Conservation (phyloP, 306 rosid species). For the Sphenostylis stenocarpa region DNA sequence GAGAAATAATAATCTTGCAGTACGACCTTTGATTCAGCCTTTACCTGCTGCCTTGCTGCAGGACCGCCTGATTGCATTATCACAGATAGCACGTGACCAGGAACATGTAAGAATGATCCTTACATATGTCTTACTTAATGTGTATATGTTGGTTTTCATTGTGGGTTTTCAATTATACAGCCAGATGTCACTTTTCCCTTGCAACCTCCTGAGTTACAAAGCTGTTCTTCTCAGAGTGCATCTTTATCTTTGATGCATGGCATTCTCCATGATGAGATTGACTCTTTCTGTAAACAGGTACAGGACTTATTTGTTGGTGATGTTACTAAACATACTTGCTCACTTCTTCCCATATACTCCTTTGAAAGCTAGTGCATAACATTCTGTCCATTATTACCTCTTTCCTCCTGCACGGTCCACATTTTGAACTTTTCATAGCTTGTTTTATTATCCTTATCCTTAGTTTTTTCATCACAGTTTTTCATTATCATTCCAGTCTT, state of each 20-base stretch:
- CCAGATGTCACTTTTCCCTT: constrained; percentile 86
- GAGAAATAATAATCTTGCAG: constrained; percentile 75
- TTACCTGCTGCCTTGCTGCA: constrained; percentile 81
- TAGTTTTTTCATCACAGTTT: not conserved
- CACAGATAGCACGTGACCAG: constrained; percentile 90
- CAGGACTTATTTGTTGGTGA: not conserved
- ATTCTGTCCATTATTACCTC: not conserved
- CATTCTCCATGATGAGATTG: constrained; percentile 81
- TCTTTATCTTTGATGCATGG: constrained; percentile 69
- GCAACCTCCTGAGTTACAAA: constrained; percentile 69
- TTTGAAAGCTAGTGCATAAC: constrained; percentile 20
- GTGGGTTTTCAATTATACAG: constrained; percentile 52
- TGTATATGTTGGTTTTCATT: constrained; percentile 28
- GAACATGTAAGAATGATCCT: constrained; percentile 70
- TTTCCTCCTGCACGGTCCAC: not conserved
- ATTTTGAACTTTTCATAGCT: not conserved
- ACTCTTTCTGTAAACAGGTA: constrained; percentile 81
- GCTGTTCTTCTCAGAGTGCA: constrained; percentile 56
- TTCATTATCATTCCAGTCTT: not conserved
- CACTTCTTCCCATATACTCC: not conserved
- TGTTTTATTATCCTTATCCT: not conserved
- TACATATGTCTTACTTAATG: constrained; percentile 8
- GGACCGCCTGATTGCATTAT: constrained; percentile 83
- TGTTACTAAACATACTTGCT: constrained; percentile 17
- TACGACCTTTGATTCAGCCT: constrained; percentile 79